Conservation (phyloP, 179 eudicot genomes). For the Beta lomatogona region DNA sequence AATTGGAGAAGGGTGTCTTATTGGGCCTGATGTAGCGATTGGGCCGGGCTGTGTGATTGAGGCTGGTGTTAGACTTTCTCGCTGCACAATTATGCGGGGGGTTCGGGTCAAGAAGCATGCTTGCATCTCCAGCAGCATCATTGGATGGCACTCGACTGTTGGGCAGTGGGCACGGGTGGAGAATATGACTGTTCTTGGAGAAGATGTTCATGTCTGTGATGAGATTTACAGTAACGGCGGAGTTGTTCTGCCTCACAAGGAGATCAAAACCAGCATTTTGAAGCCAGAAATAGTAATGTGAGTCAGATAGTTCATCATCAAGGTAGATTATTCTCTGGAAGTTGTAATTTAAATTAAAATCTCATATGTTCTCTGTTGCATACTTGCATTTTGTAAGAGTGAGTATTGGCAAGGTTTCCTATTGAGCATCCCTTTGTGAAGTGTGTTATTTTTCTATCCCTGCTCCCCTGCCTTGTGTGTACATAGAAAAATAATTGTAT, state of each 20-base stretch:
- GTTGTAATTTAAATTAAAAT: slow-evolving; percentile 26
- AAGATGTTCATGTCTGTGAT: slow-evolving; percentile 89
- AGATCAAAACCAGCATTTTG: slow-evolving; percentile 87
- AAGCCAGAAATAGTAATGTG: slow-evolving; percentile 96
- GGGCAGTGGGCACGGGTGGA: slow-evolving; percentile 95
- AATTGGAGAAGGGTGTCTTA: slow-evolving; percentile 91
- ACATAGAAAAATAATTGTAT: slow-evolving; percentile 32
- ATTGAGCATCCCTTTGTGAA: slow-evolving; percentile 2
- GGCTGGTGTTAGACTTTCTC: slow-evolving; percentile 86
- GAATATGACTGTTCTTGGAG: slow-evolving; percentile 93
- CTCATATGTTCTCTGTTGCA: slow-evolving; percentile 10
- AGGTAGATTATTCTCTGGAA: slow-evolving; percentile 24
- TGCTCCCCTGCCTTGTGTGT: slow-evolving; percentile 4
- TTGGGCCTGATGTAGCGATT: slow-evolving; percentile 93
- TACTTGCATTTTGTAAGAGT: slow-evolving; percentile 7
- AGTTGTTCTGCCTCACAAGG: slow-evolving; percentile 95
- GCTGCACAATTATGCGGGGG: slow-evolving; percentile 90
- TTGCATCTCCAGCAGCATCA: slow-evolving; percentile 77
- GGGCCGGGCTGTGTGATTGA: slow-evolving; percentile 93
- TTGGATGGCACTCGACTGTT: slow-evolving; percentile 93
- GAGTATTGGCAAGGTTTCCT: slow-evolving; percentile 15
- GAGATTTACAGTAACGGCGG: slow-evolving; percentile 94
- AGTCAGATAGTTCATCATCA: slow-evolving; percentile 13
- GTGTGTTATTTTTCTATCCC: slow-evolving; percentile 6
- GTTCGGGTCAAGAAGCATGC: slow-evolving; percentile 87